A percentile compares a stretch with the other conserved stretches of the same genome.
These are phyloP conservation scores for Stromatinia cepivora DNA, from an alignment of 2,329 filamentous ascomycete genomes.

Conservation along the genomic window DNA sequence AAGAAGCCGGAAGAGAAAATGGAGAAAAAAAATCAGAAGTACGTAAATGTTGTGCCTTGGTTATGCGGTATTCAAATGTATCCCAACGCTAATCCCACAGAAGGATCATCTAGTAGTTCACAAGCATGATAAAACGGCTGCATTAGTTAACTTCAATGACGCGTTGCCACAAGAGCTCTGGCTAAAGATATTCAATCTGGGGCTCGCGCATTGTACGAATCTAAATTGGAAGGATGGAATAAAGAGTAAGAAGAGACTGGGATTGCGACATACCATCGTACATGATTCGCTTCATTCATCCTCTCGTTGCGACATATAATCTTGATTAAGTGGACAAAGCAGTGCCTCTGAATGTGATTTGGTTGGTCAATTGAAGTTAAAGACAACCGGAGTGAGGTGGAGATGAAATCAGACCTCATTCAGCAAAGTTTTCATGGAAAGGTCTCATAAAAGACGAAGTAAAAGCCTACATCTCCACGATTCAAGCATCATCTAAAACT, in stretches of 20 bases:
- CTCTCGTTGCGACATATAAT: not conserved
- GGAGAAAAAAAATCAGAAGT: not conserved
- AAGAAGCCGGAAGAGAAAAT: not conserved
- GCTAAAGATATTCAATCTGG: not conserved
- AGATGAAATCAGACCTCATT: too few relatives aligned
- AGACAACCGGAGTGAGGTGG: too few relatives aligned
- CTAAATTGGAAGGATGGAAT: not conserved
- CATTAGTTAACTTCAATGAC: too few relatives aligned
- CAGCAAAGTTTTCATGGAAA: too few relatives aligned
- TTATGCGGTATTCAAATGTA: too few relatives aligned
- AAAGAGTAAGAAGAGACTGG: not conserved
- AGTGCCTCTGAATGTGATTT: not conserved
- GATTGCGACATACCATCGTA: not conserved
- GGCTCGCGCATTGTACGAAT: not conserved
- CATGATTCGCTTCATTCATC: not conserved
- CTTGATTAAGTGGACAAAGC: not conserved
- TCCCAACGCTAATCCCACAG: not conserved
- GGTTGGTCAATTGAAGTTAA: not conserved
- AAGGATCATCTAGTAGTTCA: not conserved
- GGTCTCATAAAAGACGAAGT: too few relatives aligned
- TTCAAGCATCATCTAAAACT: too few relatives aligned
- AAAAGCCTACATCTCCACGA: too few relatives aligned
- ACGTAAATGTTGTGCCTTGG: not conserved
- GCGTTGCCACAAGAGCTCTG: not conserved
- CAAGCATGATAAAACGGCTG: too few relatives aligned